A percentile compares a stretch with the other conserved stretches of the same genome.
phyloP scores from a whole-genome alignment of 1,284 basidiomycete species.

The Boletus sp. region DNA sequence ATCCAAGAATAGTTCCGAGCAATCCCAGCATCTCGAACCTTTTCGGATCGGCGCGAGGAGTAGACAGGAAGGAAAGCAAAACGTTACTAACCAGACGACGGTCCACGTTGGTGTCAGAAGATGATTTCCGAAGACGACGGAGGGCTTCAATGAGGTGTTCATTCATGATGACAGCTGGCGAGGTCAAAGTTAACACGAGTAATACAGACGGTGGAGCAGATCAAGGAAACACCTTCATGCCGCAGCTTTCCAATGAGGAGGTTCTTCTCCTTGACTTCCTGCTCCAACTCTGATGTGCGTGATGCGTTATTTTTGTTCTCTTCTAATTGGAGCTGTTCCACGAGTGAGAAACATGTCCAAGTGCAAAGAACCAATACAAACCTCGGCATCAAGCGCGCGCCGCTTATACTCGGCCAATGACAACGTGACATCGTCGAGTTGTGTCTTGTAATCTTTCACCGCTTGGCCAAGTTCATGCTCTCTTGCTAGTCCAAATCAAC shows the following conservation, averaged over 20 bases:
- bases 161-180: slow-evolving; percentile 86
- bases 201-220: not conserved
- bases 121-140: slow-evolving; percentile 83
- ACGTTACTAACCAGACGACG: slow-evolving; percentile 93
- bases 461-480: slow-evolving; percentile 76
- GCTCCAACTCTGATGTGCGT: slow-evolving; percentile 69
- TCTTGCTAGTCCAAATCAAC: slow-evolving; percentile 39
- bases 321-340: slow-evolving; percentile 59
- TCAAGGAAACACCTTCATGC: slow-evolving; percentile 74
- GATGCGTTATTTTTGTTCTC: slow-evolving; percentile 67
- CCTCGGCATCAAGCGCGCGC: slow-evolving; percentile 84
- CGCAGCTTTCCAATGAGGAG: slow-evolving; percentile 87
- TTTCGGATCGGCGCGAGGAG: slow-evolving; percentile 88
- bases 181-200: not conserved
- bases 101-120: slow-evolving; percentile 88
- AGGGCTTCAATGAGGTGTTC: slow-evolving; percentile 97
- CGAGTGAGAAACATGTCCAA: slow-evolving; percentile 8
- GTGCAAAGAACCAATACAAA: slow-evolving; percentile 30
- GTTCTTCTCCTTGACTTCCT: slow-evolving; percentile 93
- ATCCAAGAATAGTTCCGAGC: slow-evolving; percentile 83
- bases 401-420: slow-evolving; percentile 83
- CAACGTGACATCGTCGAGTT: slow-evolving; percentile 65
- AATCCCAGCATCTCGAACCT: slow-evolving; percentile 95
- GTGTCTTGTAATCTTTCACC: slow-evolving; percentile 76
- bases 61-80: slow-evolving; percentile 86